Conservation (phyloP, 208 protist genomes). For the Crithidia expoeki region DNA sequence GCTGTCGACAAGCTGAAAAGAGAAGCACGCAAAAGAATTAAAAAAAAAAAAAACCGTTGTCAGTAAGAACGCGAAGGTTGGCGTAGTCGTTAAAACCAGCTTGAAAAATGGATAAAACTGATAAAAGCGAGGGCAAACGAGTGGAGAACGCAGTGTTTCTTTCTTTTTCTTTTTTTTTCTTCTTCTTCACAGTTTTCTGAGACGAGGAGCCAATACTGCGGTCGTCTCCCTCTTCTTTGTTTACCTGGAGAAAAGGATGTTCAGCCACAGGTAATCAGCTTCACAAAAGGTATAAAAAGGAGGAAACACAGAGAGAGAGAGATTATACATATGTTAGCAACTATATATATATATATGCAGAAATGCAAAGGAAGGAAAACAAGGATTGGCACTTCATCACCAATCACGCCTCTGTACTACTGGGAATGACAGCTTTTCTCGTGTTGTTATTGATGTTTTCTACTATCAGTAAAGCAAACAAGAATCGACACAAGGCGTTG, state of each 20-base stretch:
- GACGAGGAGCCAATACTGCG: background rate
- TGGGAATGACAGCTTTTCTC: too few relatives aligned
- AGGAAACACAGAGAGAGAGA: background rate
- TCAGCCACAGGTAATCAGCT: background rate
- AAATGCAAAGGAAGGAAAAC: too few relatives aligned
- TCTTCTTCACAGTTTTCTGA: too few relatives aligned
- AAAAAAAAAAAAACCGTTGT: background rate
- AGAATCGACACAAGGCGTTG: too few relatives aligned
- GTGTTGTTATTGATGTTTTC: too few relatives aligned
- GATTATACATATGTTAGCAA: too few relatives aligned
- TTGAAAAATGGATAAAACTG: background rate
- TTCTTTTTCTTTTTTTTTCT: background rate
- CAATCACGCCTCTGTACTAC: too few relatives aligned
- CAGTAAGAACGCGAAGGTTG: background rate
- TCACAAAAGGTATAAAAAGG: background rate
- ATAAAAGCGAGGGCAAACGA: background rate
- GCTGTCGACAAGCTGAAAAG: background rate
- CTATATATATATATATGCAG: constrained; percentile 24
- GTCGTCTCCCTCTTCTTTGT: background rate
- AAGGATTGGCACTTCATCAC: too few relatives aligned
- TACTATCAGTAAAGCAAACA: too few relatives aligned
- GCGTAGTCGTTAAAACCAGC: background rate
- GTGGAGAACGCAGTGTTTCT: background rate
- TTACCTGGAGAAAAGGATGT: background rate
- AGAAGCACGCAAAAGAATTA: background rate